phyloP scores from a whole-genome alignment of 2,329 filamentous ascomycete genomes.

The Sclerotinia sclerotiorum region DNA sequence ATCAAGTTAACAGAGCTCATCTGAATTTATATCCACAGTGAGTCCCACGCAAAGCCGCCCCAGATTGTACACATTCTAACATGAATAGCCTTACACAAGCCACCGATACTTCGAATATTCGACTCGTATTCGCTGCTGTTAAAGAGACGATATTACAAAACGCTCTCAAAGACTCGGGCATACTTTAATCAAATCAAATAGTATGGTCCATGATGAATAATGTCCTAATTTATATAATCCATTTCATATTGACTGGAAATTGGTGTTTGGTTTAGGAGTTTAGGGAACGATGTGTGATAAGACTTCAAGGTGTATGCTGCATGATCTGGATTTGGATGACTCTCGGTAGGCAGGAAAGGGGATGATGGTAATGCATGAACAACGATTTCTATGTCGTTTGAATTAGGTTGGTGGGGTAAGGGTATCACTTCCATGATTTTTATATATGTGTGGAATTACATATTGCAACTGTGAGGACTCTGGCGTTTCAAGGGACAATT shows the following conservation, averaged over 20 bases:
- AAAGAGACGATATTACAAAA: constrained; percentile 99
- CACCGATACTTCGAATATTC: constrained; percentile 97
- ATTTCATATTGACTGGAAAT: constrained; percentile 30
- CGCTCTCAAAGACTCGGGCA: constrained; percentile 95
- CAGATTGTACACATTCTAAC: constrained; percentile 28
- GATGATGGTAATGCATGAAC: constrained; percentile 24
- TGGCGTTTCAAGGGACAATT: constrained; percentile 12
- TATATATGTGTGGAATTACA: constrained; percentile 20
- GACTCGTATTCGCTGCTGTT: constrained; percentile 94
- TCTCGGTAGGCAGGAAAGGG: constrained; percentile 21
- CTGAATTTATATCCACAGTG: constrained; percentile 97
- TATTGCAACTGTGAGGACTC: constrained; percentile 12
- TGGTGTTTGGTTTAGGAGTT: constrained; percentile 37
- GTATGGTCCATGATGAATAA: constrained; percentile 30
- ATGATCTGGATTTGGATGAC: constrained; percentile 26
- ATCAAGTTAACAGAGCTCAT: constrained; percentile 95
- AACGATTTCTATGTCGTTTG: constrained; percentile 16
- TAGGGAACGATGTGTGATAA: constrained; percentile 35
- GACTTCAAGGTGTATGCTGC: constrained; percentile 27
- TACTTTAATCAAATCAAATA: constrained; percentile 60
- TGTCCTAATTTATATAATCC: constrained; percentile 31
- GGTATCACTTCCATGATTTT: constrained; percentile 21
- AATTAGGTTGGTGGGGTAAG: background rate
- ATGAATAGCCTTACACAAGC: constrained; percentile 86
- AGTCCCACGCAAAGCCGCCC: constrained; percentile 43